Conservation (phyloP, 2,329 filamentous ascomycete genomes). For the Aureobasidium sp. region DNA sequence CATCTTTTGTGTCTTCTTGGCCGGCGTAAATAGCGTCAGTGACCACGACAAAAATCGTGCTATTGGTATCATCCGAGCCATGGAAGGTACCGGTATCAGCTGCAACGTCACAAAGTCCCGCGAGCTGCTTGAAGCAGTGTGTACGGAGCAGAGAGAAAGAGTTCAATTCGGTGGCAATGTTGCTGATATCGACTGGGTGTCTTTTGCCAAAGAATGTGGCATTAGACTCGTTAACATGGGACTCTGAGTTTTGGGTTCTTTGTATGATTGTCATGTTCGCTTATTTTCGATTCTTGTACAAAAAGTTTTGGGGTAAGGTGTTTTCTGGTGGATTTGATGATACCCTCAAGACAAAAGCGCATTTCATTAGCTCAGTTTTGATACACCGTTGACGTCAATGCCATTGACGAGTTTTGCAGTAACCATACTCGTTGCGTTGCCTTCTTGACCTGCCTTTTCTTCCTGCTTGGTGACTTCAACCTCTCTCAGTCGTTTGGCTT, state of each 20-base stretch:
- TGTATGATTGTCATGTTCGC: background rate
- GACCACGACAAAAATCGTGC: conserved; percentile 37
- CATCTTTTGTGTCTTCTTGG: conserved; percentile 47
- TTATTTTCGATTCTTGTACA: background rate
- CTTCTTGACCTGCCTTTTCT: background rate
- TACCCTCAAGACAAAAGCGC: background rate
- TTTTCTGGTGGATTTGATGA: background rate
- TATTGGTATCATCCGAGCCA: conserved; percentile 37
- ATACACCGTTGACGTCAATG: background rate
- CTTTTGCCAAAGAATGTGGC: conserved; percentile 37
- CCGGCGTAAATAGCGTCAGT: conserved; percentile 37
- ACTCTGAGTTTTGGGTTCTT: conserved; percentile 18
- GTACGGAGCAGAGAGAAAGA: conserved; percentile 37
- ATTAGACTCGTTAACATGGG: conserved; percentile 44
- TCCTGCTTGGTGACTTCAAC: background rate
- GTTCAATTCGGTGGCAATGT: conserved; percentile 32
- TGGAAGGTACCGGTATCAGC: conserved; percentile 42
- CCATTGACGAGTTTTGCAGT: background rate
- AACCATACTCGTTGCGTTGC: background rate
- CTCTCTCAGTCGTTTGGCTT: conserved; percentile 17
- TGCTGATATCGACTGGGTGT: conserved; percentile 43
- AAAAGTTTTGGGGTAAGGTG: background rate
- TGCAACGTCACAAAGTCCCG: conserved; percentile 38
- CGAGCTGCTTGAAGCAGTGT: conserved; percentile 39
- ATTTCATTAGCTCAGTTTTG: background rate